These are phyloP conservation scores for Ceratocystis cubensis DNA, from an alignment of 2,329 filamentous ascomycete species.

Conservation along the genomic window DNA sequence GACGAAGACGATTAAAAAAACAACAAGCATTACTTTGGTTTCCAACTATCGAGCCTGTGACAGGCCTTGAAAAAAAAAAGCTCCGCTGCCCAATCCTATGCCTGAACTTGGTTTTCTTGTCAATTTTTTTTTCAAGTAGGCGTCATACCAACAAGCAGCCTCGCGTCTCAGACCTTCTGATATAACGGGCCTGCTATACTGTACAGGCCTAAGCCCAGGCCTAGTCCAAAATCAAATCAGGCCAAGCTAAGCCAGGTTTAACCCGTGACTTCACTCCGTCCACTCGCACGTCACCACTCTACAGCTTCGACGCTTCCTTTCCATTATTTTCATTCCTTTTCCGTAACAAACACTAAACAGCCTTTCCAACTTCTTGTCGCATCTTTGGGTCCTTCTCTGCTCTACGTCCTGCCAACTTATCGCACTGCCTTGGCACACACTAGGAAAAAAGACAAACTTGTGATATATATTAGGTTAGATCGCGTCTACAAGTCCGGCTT, in stretches of 20 bases:
- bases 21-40: neutral
- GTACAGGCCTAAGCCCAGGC: neutral
- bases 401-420: no score
- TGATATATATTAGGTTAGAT: neutral
- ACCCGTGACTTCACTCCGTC: no score
- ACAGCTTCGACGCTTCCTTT: neutral
- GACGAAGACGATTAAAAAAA: neutral
- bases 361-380: neutral
- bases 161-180: constrained; percentile 5
- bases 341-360: neutral
- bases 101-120: neutral
- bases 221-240: no score
- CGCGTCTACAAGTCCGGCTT: neutral
- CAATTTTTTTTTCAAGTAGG: neutral
- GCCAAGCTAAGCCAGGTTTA: no score
- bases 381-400: neutral
- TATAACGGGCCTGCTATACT: neutral
- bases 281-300: neutral
- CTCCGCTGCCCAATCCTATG: neutral
- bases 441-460: no score
- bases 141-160: neutral
- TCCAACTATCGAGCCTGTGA: neutral
- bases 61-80: neutral
- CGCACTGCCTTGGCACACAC: no score
- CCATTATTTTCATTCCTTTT: neutral